Evolutionary conservation across 345 rosid species (phyloP).

Genomic region (Aquilaria sinensis): DNA sequence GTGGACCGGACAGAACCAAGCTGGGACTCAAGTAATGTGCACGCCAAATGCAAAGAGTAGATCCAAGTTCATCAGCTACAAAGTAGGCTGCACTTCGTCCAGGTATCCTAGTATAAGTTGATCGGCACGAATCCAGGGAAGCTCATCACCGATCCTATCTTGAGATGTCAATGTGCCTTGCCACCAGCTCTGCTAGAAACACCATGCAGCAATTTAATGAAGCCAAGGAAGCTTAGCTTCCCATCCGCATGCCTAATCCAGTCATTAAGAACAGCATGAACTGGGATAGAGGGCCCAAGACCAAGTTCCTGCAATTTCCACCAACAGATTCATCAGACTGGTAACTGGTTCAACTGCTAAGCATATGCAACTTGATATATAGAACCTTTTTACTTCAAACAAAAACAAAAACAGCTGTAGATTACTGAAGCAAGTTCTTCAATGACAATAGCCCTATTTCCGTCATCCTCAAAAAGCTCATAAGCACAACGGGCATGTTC

Average conservation of each 20-base stretch:
- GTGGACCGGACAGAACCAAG: too few species aligned
- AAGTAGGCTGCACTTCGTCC: too few species aligned
- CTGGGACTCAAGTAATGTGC: too few species aligned
- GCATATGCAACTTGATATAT: background rate
- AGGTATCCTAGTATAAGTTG: too few species aligned
- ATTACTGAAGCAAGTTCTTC: conserved; percentile 91
- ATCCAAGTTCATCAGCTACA: too few species aligned
- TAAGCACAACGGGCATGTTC: conserved; percentile 76
- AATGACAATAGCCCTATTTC: conserved; percentile 81
- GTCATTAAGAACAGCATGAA: conserved; percentile 80
- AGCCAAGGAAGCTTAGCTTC: conserved; percentile 92
- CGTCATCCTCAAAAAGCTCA: conserved; percentile 85
- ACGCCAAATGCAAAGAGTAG: too few species aligned
- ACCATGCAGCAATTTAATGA: conserved; percentile 77
- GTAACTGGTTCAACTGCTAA: too few species aligned
- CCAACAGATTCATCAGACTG: too few species aligned
- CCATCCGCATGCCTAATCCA: conserved; percentile 94
- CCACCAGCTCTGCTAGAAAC: conserved; percentile 45
- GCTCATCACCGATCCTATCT: background rate
- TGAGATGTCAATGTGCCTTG: conserved; percentile 24
- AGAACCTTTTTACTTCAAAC: background rate
- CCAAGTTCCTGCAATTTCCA: conserved; percentile 79
- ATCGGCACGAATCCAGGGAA: too few species aligned
- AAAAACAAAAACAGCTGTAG: conserved; percentile 9
- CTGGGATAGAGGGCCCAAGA: conserved; percentile 83